These are phyloP conservation scores for Verbascum thapsus DNA, from an alignment of 257 asterid genomes.

Conservation along the genomic window DNA sequence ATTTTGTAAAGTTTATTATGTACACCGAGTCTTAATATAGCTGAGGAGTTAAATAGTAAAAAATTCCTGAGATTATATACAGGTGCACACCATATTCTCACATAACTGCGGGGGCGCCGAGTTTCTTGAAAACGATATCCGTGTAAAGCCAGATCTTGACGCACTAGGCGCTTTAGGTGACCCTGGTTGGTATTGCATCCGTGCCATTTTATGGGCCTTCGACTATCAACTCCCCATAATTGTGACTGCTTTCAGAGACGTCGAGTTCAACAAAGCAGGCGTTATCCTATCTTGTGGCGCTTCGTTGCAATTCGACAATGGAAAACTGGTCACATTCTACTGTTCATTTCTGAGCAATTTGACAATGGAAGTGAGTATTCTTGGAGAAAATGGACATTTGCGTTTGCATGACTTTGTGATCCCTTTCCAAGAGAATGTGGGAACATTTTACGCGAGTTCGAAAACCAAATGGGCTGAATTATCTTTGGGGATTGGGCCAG, in stretches of 20 bases:
- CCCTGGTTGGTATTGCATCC: conserved; percentile 43
- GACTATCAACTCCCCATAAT: conserved; percentile 38
- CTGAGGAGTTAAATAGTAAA: too few species aligned
- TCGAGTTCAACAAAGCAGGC: conserved; percentile 36
- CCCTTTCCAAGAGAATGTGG: conserved; percentile 58
- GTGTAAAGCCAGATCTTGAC: conserved; percentile 43
- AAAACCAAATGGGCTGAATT: conserved; percentile 42
- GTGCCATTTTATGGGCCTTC: conserved; percentile 40
- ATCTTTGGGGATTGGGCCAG: conserved; percentile 40
- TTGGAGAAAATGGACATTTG: conserved; percentile 61
- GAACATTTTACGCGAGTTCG: conserved; percentile 36
- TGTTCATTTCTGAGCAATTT: conserved; percentile 60
- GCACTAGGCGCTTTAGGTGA: conserved; percentile 43
- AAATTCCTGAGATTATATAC: too few species aligned
- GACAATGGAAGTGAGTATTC: conserved; percentile 50
- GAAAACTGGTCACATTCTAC: conserved; percentile 46
- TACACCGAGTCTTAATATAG: too few species aligned
- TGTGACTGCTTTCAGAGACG: conserved; percentile 30
- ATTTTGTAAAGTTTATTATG: too few species aligned
- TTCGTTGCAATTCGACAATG: conserved; percentile 26
- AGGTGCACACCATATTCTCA: conserved; percentile 41
- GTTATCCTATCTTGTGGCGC: conserved; percentile 40
- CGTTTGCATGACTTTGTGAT: conserved; percentile 54
- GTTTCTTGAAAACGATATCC: conserved; percentile 40
- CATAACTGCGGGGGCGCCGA: conserved; percentile 18